Percentiles rank a stretch among this genome's conserved stretches.
phyloP scores from a whole-genome alignment of 768 basidiomycete species.

The Amanita subjunquillea region DNA sequence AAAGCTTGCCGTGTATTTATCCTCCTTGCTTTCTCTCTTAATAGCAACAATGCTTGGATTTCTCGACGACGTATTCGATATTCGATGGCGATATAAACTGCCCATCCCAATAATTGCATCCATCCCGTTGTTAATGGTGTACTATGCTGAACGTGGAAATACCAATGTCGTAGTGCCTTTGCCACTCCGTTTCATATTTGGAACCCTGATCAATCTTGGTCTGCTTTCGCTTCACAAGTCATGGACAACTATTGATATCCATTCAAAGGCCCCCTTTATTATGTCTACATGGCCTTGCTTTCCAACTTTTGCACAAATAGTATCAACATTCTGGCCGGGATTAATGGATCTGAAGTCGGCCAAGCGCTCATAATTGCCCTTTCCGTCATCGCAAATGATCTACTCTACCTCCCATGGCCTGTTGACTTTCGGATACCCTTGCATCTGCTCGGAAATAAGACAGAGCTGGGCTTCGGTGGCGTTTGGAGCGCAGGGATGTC shows the following conservation, averaged over 20 bases:
- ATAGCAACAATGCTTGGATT: slow-evolving; percentile 94
- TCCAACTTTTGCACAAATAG: slow-evolving; percentile 97
- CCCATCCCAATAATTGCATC: slow-evolving; percentile 95
- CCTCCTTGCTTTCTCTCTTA: slow-evolving; percentile 83
- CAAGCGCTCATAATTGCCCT: slow-evolving; percentile 89
- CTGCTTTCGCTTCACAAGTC: neutral
- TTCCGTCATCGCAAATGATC: slow-evolving; percentile 86
- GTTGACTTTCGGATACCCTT: slow-evolving; percentile 62
- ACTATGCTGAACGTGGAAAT: slow-evolving; percentile 89
- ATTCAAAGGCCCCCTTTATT: slow-evolving; percentile 78
- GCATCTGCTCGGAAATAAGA: slow-evolving; percentile 54
- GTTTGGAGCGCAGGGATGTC: slow-evolving; percentile 81
- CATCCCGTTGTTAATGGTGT: slow-evolving; percentile 91
- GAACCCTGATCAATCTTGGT: slow-evolving; percentile 80
- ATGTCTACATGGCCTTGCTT: slow-evolving; percentile 90
- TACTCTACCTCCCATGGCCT: slow-evolving; percentile 90
- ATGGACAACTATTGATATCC: slow-evolving; percentile 2
- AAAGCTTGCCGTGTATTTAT: slow-evolving; percentile 86
- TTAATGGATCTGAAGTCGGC: slow-evolving; percentile 92
- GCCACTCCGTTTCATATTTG: slow-evolving; percentile 63
- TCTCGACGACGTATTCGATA: slow-evolving; percentile 95
- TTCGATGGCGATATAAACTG: slow-evolving; percentile 95
- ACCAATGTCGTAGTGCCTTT: slow-evolving; percentile 90
- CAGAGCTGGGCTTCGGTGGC: slow-evolving; percentile 67
- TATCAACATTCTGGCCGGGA: slow-evolving; percentile 97